Percentiles rank a stretch among this genome's conserved stretches.
phyloP scores from a whole-genome alignment of 768 basidiomycete genomes.

The Russula emetica region DNA sequence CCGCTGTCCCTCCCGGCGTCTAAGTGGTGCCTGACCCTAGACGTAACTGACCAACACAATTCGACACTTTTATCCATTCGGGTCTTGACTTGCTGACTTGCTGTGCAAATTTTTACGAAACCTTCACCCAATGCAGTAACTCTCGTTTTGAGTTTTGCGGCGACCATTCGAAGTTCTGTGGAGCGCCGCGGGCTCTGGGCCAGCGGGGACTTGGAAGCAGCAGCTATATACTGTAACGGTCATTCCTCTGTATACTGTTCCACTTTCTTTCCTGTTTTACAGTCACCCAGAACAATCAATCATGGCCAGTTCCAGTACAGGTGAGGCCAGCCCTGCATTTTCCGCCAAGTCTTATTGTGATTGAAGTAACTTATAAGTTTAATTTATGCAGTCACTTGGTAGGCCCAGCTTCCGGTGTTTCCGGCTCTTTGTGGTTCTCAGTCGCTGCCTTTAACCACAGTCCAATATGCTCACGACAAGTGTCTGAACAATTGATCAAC shows the following conservation, averaged over 20 bases:
- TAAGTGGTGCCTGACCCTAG: not conserved
- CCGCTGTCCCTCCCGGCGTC: too few species aligned
- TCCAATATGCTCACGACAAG: slow-evolving; percentile 23
- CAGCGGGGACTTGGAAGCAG: not conserved
- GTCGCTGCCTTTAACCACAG: slow-evolving; percentile 3
- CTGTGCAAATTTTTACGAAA: not conserved
- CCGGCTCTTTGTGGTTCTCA: not conserved
- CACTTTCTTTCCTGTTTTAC: not conserved
- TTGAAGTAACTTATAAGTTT: too few species aligned
- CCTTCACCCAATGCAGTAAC: not conserved
- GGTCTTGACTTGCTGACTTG: not conserved
- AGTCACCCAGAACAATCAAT: not conserved
- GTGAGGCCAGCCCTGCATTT: not conserved
- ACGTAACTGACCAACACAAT: not conserved
- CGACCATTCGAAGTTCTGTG: not conserved
- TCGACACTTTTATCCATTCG: too few species aligned
- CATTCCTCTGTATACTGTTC: too few species aligned
- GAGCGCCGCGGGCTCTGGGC: not conserved
- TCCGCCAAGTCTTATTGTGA: not conserved
- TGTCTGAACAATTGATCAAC: slow-evolving; percentile 20
- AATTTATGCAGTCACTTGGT: slow-evolving; percentile 20
- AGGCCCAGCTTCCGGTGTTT: not conserved
- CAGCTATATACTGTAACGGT: too few species aligned
- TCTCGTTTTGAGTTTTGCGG: not conserved
- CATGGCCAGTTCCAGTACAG: slow-evolving; percentile 16